Base-by-base conservation (phyloP, 1,284 basidiomycete genomes). In the Melanopsichium pennsylvanicum region DNA sequence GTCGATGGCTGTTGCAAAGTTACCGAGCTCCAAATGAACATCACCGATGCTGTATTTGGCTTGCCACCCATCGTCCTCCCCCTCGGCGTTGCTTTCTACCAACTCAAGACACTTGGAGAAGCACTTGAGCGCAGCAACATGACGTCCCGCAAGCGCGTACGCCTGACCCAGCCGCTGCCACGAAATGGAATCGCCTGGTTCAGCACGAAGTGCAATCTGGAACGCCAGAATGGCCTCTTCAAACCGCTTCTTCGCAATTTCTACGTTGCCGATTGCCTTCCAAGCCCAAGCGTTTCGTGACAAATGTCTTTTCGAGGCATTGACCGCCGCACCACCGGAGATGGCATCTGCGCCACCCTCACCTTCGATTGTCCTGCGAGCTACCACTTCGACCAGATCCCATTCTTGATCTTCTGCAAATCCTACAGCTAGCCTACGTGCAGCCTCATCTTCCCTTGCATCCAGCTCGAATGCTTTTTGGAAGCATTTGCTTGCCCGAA, bases 401-500 rank as follows among this genome's bases (percentile, higher is more conserved):
- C 96, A 98, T 78, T 97, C 94, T 45, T 88, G 86, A 69, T 96
- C 91, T 48, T 93, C 88, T 0, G 95, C 93, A 81, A 96, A 97
- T 0, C 91, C 90, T 69, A 90, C 87, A 0, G 93, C 93, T 4
- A 98, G 85, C 57, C 88, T 84, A 42, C 86, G 85, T 0, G 94
- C 96, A 1, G 96, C 93, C 13, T 90, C 88, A 11, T 87, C 88
- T 82, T 98, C 91, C 12, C 89, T 86, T 1, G 93, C 86, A 81
- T 97, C 94, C 2, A 98, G 87, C 82, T 98, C 96, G 73, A 99
- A 97, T 0, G 96, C 96, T 76, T 96, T 97, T 76, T 98, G 94
- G 83, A 97, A 97, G 80, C 96, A 98, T 80, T 95, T 95, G 15
- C 91, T 90, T 1, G 95, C 90, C 35, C 95, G 88, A 10, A 87